Percentiles rank a stretch among this genome's conserved stretches.
Conservation (phyloP, 139 green algal genomes). For the Penium margaritaceum region DNA sequence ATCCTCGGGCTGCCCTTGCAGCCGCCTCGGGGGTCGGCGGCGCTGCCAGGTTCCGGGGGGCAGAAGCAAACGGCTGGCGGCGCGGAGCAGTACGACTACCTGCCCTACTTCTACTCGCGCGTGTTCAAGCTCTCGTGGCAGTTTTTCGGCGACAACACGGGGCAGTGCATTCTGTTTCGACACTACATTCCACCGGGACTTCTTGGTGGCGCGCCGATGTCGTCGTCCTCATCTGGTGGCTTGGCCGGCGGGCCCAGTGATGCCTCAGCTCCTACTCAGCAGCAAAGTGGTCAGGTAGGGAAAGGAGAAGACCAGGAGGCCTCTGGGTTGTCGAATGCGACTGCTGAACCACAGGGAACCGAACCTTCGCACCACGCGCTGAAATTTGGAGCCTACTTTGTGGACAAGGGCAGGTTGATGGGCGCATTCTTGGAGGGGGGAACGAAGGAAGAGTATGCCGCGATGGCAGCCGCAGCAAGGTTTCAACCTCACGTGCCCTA, state of each 20-base stretch:
- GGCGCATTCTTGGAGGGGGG: constrained; percentile 46
- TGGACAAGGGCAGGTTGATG: constrained; percentile 38
- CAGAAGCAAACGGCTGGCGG: no score
- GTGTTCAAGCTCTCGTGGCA: constrained; percentile 62
- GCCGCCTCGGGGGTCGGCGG: neutral
- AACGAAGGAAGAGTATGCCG: constrained; percentile 40
- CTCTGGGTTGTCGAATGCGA: neutral
- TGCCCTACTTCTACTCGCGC: constrained; percentile 87
- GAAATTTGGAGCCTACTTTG: constrained; percentile 42
- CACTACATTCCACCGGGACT: constrained; percentile 41
- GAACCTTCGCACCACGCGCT: neutral
- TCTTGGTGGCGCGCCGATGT: no score
- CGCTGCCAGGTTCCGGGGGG: neutral
- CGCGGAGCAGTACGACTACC: constrained; percentile 69
- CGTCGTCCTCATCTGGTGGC: neutral
- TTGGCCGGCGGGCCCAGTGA: neutral
- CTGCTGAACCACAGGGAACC: neutral
- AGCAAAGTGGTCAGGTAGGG: no score
- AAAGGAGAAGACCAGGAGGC: no score
- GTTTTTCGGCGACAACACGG: constrained; percentile 50
- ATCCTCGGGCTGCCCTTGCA: constrained; percentile 12
- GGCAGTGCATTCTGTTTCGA: constrained; percentile 40
- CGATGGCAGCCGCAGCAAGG: constrained; percentile 14
- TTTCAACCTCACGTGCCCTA: constrained; percentile 10
- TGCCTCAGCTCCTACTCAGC: neutral